These are phyloP conservation scores for Pseudogymnoascus sp. DNA, from an alignment of 2,329 filamentous ascomycete genomes.

Conservation along the genomic window DNA sequence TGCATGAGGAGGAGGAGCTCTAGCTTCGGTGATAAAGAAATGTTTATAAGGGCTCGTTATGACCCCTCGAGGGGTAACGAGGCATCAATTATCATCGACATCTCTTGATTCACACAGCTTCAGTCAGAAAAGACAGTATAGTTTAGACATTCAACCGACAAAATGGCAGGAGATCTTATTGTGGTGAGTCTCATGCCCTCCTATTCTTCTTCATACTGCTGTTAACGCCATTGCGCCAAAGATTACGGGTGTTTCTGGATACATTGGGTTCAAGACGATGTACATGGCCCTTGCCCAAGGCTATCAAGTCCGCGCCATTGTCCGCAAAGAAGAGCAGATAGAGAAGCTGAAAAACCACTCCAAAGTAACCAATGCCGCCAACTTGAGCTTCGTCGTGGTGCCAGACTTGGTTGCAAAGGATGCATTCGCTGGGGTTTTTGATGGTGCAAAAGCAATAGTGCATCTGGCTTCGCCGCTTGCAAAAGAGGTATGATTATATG, in stretches of 20 bases:
- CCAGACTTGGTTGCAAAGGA: background rate
- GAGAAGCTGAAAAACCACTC: background rate
- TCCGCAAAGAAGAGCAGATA: background rate
- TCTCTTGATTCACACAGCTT: background rate
- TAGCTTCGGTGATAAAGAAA: background rate
- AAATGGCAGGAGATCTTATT: conserved; percentile 14
- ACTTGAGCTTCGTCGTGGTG: background rate
- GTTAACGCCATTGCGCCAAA: background rate
- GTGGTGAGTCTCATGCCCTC: conserved; percentile 4
- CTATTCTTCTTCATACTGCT: background rate
- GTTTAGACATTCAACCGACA: background rate
- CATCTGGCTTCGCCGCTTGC: conserved; percentile 3
- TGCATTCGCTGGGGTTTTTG: background rate
- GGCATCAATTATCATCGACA: background rate
- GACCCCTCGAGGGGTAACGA: background rate
- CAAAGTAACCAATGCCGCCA: background rate
- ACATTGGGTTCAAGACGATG: conserved; percentile 16
- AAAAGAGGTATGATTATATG: background rate
- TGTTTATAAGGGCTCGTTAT: background rate
- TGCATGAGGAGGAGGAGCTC: background rate
- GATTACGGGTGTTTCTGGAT: conserved; percentile 21
- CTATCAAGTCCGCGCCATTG: conserved; percentile 5
- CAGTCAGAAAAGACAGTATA: no score
- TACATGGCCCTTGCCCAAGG: conserved; percentile 1
- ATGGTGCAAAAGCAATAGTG: background rate